phyloP scores from a whole-genome alignment of 257 asterid species.

The Coffea eugenioides region DNA sequence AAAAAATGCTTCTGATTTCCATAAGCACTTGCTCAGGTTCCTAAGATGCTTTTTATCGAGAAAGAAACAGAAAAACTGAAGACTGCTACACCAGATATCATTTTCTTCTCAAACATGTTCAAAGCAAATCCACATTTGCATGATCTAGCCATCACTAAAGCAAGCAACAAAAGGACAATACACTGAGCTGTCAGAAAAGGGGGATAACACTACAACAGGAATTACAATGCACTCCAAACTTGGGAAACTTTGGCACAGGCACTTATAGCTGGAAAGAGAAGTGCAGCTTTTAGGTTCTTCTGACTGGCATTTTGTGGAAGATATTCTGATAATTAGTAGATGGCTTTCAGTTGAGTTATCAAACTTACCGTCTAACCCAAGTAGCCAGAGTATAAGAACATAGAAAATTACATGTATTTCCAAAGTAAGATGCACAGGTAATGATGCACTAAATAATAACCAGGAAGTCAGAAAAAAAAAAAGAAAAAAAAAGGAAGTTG shows the following conservation, averaged over 20 bases:
- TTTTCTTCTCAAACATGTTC: background rate
- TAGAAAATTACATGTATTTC: background rate
- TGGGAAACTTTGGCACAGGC: background rate
- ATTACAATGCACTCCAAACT: background rate
- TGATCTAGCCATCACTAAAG: background rate
- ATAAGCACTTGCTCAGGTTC: background rate
- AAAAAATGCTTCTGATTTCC: background rate
- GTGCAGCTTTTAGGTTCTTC: background rate
- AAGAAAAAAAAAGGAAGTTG: no score
- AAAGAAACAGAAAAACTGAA: background rate
- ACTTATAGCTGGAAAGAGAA: background rate
- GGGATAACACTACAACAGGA: background rate
- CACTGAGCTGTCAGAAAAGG: no score
- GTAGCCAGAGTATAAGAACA: background rate
- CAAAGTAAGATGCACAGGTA: background rate
- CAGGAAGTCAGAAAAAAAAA: no score
- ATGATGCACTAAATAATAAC: background rate
- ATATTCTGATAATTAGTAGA: background rate
- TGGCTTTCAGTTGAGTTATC: background rate
- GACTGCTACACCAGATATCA: background rate
- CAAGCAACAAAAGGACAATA: background rate
- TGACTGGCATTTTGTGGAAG: background rate
- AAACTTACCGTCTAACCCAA: background rate
- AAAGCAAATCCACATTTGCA: background rate
- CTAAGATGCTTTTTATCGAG: background rate